A percentile compares a stretch with the other conserved stretches of the same genome.
These are phyloP conservation scores for Pontederia crassipes DNA, from an alignment of 176 grass and related monocot species.

Conservation along the genomic window DNA sequence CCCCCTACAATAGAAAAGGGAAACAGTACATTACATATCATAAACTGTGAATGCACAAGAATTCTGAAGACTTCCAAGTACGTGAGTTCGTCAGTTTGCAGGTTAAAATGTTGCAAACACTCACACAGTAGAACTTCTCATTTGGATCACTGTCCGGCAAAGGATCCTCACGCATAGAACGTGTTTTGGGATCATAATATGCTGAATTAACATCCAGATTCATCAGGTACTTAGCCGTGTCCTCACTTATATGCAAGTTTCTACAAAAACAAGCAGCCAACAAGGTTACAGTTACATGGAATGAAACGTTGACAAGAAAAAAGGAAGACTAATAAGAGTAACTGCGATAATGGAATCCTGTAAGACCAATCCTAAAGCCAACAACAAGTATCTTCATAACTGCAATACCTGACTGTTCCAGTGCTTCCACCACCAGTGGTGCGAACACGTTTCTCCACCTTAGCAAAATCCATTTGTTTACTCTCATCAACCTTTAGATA, in stretches of 20 bases:
- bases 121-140: conserved; percentile 93
- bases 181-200: conserved; percentile 98
- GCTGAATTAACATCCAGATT: conserved; percentile 94
- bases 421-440: conserved; percentile 97
- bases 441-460: conserved; percentile 92
- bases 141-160: conserved; percentile 85
- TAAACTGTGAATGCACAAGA: no score
- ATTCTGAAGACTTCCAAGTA: no score
- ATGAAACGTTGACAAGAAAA: neutral
- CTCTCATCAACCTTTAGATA: conserved; percentile 82
- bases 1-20: conserved; percentile 43
- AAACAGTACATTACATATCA: neutral
- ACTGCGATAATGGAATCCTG: neutral
- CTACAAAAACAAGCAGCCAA: conserved; percentile 21
- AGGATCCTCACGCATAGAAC: conserved; percentile 95
- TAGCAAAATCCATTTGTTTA: conserved; percentile 93
- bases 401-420: conserved; percentile 72
- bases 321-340: neutral
- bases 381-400: neutral
- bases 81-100: no score
- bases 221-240: conserved; percentile 86
- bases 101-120: neutral
- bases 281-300: neutral
- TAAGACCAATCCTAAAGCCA: neutral
- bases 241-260: conserved; percentile 97